Evolutionary conservation across 441 rosid species (phyloP), one percentile per base, ranked within the genome.

Genomic region (Jatropha podagrica): DNA sequence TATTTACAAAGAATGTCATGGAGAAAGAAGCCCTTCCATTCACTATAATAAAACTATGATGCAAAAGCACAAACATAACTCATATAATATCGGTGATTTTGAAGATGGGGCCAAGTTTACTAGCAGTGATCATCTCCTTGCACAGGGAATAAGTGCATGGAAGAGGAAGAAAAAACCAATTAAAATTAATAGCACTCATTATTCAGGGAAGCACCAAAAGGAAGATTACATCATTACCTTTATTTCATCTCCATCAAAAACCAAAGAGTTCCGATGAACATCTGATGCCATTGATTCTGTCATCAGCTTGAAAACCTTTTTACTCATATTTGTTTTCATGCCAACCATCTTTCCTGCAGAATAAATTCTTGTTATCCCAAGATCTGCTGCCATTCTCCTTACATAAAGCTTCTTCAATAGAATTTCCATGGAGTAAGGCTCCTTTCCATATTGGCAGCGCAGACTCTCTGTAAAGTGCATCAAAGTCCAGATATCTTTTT

Each of bases 381-480:
- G 88, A 85, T 96, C 99, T 72, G 99, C 95, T 11, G 97, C 98
- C 98, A 94, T 96, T 85, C 99, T 91, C 83, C 92, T 91, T 76
- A 85, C 91, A 70, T 94, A 94, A 44, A 94, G 86, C 91, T 91
- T 93, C 89, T 94, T 96, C 85, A 96, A 86, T 42, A 94, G 84
- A 70, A 89, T 85, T 79, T 89, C 97, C 99, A 92, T 93, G 68
- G 98, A 86, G 78, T 86, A 83, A 42, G 99, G 98, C 81, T 96
- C 97, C 85, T 92, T 96, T 77, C 98, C 97, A 81, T 88, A 85
- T 76, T 93, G 96, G 56, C 93, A 84, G 37, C 98, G 95, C 67
- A 96, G 86, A 82, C 85, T 85, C 83, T 93, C 98, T 32, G 97
- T 89, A 84, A 89, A 96, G 77, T 96, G 97, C 92, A 92, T 88